These are phyloP conservation scores for Caulochytrium protostelioides DNA, from an alignment of 371 early-diverging fungal species.

Conservation along the genomic window DNA sequence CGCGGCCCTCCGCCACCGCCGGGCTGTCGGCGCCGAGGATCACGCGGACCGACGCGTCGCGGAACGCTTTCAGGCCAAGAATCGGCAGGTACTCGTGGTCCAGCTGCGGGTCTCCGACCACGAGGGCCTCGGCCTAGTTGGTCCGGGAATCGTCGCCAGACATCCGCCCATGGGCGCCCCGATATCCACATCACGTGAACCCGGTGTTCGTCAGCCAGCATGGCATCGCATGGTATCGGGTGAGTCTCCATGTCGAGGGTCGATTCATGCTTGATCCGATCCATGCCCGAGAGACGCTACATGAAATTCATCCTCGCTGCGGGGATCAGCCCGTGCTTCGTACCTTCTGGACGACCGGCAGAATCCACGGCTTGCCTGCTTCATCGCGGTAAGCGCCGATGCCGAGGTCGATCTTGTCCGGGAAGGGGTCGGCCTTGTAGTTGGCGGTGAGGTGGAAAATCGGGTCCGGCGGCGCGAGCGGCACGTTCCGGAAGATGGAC, in stretches of 20 bases:
- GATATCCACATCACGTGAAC: no score
- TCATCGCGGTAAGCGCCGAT: slow-evolving; percentile 90
- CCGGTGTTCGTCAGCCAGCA: not conserved
- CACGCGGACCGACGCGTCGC: slow-evolving; percentile 48
- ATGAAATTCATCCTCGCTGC: not conserved
- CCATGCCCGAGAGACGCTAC: no score
- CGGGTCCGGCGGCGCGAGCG: slow-evolving; percentile 65
- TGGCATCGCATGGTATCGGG: no score
- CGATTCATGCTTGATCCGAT: no score
- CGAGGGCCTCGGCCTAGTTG: slow-evolving; percentile 49
- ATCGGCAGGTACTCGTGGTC: slow-evolving; percentile 91
- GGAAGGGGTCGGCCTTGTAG: slow-evolving; percentile 55
- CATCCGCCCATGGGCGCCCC: no score
- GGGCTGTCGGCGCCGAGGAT: slow-evolving; percentile 61
- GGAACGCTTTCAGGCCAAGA: slow-evolving; percentile 53
- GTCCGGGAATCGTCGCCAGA: not conserved
- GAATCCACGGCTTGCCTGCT: slow-evolving; percentile 76
- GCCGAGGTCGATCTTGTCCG: slow-evolving; percentile 77
- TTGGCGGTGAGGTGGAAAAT: slow-evolving; percentile 67
- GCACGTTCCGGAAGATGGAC: slow-evolving; percentile 39
- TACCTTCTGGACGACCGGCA: slow-evolving; percentile 81
- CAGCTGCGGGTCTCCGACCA: slow-evolving; percentile 39
- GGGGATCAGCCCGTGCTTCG: not conserved
- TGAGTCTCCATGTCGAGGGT: no score
- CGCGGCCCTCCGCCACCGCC: slow-evolving; percentile 51